Conservation (phyloP, 1,284 basidiomycete genomes). For the Microbotryum violaceum region DNA sequence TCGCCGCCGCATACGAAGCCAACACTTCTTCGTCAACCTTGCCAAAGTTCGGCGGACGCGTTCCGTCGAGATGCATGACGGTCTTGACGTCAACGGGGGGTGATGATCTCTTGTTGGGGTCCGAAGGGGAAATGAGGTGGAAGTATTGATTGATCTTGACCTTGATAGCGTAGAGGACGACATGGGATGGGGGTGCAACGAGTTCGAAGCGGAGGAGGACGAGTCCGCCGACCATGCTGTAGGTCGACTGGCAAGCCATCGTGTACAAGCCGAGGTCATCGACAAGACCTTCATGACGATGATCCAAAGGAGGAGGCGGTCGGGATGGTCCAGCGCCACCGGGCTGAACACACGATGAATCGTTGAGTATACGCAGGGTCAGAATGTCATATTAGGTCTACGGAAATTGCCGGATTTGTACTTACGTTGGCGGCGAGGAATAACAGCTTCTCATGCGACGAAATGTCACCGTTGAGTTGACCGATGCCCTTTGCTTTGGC, state of each 20-base stretch:
- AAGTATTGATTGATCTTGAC: conserved; percentile 30
- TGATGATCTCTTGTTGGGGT: conserved; percentile 4
- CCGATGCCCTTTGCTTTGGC: conserved; percentile 29
- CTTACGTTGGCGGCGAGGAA: not conserved
- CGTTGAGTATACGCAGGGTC: not conserved
- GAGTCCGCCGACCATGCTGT: conserved; percentile 23
- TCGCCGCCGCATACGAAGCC: not conserved
- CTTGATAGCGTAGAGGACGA: conserved; percentile 29
- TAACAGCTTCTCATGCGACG: not conserved
- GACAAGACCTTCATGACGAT: not conserved
- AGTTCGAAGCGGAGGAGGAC: conserved; percentile 30
- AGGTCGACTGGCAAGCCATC: not conserved
- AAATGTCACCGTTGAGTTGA: not conserved
- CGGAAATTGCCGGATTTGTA: not conserved
- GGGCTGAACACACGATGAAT: not conserved
- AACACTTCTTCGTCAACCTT: conserved; percentile 13
- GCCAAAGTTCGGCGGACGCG: conserved; percentile 22
- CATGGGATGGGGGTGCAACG: conserved; percentile 21
- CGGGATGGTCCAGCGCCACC: not conserved
- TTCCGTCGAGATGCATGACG: conserved; percentile 26
- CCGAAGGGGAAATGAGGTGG: conserved; percentile 18
- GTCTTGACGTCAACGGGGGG: conserved; percentile 16
- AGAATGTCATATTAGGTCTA: not conserved
- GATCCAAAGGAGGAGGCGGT: conserved; percentile 1
- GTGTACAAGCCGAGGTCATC: not conserved